A percentile compares a stretch with the other conserved stretches of the same genome.
These are phyloP conservation scores for Lachnellula cervina DNA, from an alignment of 2,329 filamentous ascomycete species.

Conservation along the genomic window DNA sequence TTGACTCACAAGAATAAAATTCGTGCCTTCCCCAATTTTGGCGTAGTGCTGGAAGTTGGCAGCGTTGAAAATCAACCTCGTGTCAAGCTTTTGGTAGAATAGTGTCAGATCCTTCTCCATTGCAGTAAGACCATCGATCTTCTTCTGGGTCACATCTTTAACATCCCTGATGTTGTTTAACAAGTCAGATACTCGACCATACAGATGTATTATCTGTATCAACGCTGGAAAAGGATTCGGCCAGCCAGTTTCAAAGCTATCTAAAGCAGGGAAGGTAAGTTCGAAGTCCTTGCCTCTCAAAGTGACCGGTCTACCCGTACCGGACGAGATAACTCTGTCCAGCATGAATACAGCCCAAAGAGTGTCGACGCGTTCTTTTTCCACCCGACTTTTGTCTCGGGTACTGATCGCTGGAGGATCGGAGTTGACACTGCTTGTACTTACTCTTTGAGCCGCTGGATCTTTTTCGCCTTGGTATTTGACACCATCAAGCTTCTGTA, in stretches of 20 bases:
- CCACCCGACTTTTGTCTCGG: slow-evolving; percentile 59
- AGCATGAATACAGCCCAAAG: slow-evolving; percentile 90
- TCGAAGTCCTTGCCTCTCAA: slow-evolving; percentile 82
- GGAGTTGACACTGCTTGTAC: slow-evolving; percentile 38
- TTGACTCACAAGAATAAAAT: slow-evolving; percentile 79
- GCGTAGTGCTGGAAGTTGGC: slow-evolving; percentile 83
- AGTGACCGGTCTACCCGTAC: slow-evolving; percentile 78
- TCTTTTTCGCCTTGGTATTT: slow-evolving; percentile 45
- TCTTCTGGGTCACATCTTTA: slow-evolving; percentile 70
- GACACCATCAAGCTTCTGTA: slow-evolving; percentile 77
- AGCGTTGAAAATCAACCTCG: slow-evolving; percentile 75
- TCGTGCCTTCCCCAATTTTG: slow-evolving; percentile 74
- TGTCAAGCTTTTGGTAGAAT: slow-evolving; percentile 67
- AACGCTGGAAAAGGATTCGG: slow-evolving; percentile 76
- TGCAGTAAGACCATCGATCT: slow-evolving; percentile 63
- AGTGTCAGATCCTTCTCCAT: slow-evolving; percentile 77
- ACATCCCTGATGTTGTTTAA: slow-evolving; percentile 74
- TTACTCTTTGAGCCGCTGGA: slow-evolving; percentile 33
- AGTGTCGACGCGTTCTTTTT: slow-evolving; percentile 78
- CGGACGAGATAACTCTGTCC: slow-evolving; percentile 81
- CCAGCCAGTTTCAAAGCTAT: slow-evolving; percentile 57
- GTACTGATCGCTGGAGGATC: slow-evolving; percentile 36
- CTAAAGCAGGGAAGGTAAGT: slow-evolving; percentile 58
- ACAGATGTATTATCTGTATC: slow-evolving; percentile 79
- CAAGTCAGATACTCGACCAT: slow-evolving; percentile 77